phyloP scores from a whole-genome alignment of 306 rosid species.

The Ziziphus jujuba region DNA sequence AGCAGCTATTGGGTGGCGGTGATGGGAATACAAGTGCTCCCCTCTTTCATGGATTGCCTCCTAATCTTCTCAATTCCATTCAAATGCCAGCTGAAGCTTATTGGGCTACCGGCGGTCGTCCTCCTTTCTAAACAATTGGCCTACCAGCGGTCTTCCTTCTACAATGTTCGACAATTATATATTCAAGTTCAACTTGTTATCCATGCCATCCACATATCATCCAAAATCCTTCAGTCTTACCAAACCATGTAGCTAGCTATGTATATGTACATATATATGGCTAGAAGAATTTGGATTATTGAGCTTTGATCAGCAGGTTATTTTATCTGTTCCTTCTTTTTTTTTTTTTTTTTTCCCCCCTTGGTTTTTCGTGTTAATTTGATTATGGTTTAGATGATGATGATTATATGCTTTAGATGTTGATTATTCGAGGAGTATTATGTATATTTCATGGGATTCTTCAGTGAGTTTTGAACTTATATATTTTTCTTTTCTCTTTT shows the following conservation, averaged over 20 bases:
- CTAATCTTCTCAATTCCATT: constrained; percentile 75
- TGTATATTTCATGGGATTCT: constrained; percentile 52
- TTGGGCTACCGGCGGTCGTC: constrained; percentile 69
- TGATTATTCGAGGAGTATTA: constrained; percentile 25
- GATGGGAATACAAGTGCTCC: constrained; percentile 60
- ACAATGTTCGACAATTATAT: no score
- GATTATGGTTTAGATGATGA: not conserved
- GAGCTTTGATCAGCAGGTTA: constrained; percentile 24
- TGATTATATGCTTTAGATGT: constrained; percentile 16
- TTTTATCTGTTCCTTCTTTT: constrained; percentile 17
- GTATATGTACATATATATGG: constrained; percentile 5
- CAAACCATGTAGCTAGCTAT: constrained; percentile 14
- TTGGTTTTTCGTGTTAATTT: constrained; percentile 12
- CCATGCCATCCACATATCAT: no score
- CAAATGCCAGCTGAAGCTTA: constrained; percentile 80
- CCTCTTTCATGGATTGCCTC: constrained; percentile 72
- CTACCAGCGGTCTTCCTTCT: no score
- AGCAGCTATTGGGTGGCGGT: constrained; percentile 45
- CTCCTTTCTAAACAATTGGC: constrained; percentile 57
- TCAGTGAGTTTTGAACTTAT: constrained; percentile 26
- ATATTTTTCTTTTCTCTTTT: no score
- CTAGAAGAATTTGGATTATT: constrained; percentile 26
- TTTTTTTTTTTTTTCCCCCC: constrained; percentile 1
- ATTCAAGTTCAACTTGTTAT: no score
- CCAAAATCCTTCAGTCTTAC: not conserved